Base-by-base conservation (phyloP, 352 stramenopile species). In the Globisporangium splendens region DNA sequence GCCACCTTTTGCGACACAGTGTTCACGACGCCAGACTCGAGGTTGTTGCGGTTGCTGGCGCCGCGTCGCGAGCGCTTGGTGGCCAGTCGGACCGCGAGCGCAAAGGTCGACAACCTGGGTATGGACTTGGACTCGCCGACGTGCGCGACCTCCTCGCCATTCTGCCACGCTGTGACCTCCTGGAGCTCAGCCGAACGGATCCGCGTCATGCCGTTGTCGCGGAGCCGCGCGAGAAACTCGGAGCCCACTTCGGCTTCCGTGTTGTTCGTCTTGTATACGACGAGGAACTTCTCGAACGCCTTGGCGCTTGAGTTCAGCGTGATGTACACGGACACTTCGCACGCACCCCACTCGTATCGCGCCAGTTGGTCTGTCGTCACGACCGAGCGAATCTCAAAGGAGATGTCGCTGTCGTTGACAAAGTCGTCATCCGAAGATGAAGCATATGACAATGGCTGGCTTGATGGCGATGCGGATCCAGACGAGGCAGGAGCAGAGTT, bases 241-340 rank as follows among this genome's bases (percentile, higher is more conserved):
- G 50, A 44, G 48, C 52, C 57, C 24, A 28, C 44, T 39, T 62
- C 58, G 24, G 14, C 31, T 5, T 49, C 57, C 21, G 54, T 62
- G 55, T 50, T 70, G 60, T 58, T 63, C 44, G 50, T 50, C 50
- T 74, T 63, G 63, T 75, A 77, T 21, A 80, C 53, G 15, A 54
- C 60, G 15, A 77, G 48, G 58, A 79, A 76, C 53, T 73, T 69
- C 52, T 79, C 65, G 14, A 79, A 79, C 10, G 68, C 71, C 20
- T 52, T 47, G 1, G 70, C 62, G 44, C 65, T 79, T 56, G 68
- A 62, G 60, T 68, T 76, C 50, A 72, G 69, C 35, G 59, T 62
- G 51, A 79, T 72, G 60, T 60, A 70, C 21, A 69, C 68, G 17
- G 70, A 63, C 11, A 80, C 69, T 20, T 77, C 35, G 49, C 58